Evolutionary conservation across 2,329 filamentous ascomycete genomes (phyloP).

Genomic region (Sporothrix dimorphospora): DNA sequence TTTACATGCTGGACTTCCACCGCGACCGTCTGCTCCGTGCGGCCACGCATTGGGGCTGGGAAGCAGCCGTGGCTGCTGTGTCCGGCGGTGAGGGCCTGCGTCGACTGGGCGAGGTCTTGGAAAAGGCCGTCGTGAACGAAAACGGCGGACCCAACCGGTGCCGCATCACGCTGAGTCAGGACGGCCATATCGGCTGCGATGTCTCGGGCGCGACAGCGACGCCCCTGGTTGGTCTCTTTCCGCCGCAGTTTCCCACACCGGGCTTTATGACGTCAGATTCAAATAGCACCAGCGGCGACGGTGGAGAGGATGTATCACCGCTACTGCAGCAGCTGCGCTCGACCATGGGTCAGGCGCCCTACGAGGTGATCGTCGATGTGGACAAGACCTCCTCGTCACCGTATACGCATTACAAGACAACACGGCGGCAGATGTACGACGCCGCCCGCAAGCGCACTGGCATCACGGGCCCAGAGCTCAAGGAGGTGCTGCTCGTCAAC

Average conservation of each 20-base stretch:
- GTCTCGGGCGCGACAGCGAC: slow-evolving; percentile 44
- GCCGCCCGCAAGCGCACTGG: slow-evolving; percentile 64
- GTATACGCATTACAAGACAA: slow-evolving; percentile 89
- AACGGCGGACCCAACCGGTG: slow-evolving; percentile 50
- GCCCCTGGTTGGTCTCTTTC: slow-evolving; percentile 59
- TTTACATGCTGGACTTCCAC: slow-evolving; percentile 81
- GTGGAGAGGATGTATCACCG: not conserved
- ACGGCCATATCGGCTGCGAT: slow-evolving; percentile 53
- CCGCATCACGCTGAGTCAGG: slow-evolving; percentile 56
- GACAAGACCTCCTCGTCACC: slow-evolving; percentile 52
- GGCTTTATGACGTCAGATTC: slow-evolving; percentile 33
- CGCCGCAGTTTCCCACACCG: slow-evolving; percentile 56
- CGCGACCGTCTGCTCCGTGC: slow-evolving; percentile 74
- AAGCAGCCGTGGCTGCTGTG: slow-evolving; percentile 49
- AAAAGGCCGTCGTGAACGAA: slow-evolving; percentile 2
- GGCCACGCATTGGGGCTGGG: slow-evolving; percentile 61
- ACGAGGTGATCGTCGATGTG: slow-evolving; percentile 51
- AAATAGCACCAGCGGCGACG: not conserved
- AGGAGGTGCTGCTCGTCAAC: slow-evolving; percentile 79
- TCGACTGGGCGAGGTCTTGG: slow-evolving; percentile 44
- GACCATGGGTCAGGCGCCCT: slow-evolving; percentile 39
- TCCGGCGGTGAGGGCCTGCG: slow-evolving; percentile 51
- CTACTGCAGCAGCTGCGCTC: slow-evolving; percentile 32
- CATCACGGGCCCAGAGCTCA: slow-evolving; percentile 57
- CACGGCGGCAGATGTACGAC: slow-evolving; percentile 71